Evolutionary conservation across 805 yeast genomes (phyloP), one percentile per base, ranked within the genome.

Genomic region (Kregervanrija fluxuum): DNA sequence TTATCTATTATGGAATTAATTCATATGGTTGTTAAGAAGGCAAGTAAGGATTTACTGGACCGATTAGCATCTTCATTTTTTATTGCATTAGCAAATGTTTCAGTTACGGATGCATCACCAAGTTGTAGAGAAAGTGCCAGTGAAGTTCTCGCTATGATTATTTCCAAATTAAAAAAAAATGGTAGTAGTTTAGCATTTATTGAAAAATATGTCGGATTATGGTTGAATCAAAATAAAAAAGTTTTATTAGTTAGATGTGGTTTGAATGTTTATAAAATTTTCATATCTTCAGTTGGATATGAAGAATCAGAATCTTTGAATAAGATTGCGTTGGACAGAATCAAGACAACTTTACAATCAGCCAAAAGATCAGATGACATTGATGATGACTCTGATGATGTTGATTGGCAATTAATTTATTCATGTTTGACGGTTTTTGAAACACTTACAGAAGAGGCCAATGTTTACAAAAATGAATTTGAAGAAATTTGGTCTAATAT

Each of bases 1-100:
- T 82, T 83, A 52, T 86, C 97, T 0, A 95, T 88, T 2, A 77
- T 93, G 85, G 98, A 93, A 55, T 69, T 91, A 55, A 69, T 91
- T 39, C 84, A 82, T 54, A 67, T 79, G 51, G 71, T 93, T 44
- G 69, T 91, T 13, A 69, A 72, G 38, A 87, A 85, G 56, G 74
- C 89, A 2, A 77, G 82, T 3, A 62, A 69, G 8, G 82, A 77
- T 1, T 62, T 86, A 37, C 55, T 86, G 17, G 66, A 71, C 8
- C 82, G 77, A 45, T 61, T 88, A 32, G 69, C 90, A 1, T 68
- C 86, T 0, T 81, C 95, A 2, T 85, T 90, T 55, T 93, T 88
- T 57, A 83, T 90, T 41, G 86, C 89, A 0, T 69, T 93, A 45
- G 80, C 95, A 1, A 80, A 85, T 59, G 83, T 85, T 16, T 65